phyloP scores from a whole-genome alignment of 306 rosid species.

The Dryas octopetala region DNA sequence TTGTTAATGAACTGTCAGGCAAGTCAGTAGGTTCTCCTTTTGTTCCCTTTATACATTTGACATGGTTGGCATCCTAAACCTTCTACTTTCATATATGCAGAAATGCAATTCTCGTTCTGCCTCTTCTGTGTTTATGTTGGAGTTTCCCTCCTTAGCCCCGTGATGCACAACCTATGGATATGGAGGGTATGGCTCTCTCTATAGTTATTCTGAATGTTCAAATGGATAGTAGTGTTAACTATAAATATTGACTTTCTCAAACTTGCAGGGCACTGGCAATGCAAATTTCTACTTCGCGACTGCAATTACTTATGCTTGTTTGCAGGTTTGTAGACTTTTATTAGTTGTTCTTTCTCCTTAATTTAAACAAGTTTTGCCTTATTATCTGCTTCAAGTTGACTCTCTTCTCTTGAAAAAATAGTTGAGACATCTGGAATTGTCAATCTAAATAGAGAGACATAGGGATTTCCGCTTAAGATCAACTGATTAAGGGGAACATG shows the following conservation, averaged over 20 bases:
- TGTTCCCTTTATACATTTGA: background rate
- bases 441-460: background rate
- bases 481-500: too few relatives aligned
- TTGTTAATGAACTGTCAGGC: slow-evolving; percentile 80
- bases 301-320: slow-evolving; percentile 84
- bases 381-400: background rate
- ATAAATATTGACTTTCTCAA: slow-evolving; percentile 17
- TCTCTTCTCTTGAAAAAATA: too few relatives aligned
- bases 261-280: slow-evolving; percentile 91
- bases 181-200: slow-evolving; percentile 76
- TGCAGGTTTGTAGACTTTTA: slow-evolving; percentile 58
- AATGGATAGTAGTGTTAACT: background rate
- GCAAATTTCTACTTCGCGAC: slow-evolving; percentile 94
- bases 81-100: slow-evolving; percentile 52
- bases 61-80: slow-evolving; percentile 20
- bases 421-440: background rate
- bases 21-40: slow-evolving; percentile 19
- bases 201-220: slow-evolving; percentile 19
- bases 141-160: slow-evolving; percentile 91
- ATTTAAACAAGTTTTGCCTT: background rate
- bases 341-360: background rate
- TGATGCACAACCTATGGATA: slow-evolving; percentile 99
- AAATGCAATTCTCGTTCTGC: slow-evolving; percentile 87
- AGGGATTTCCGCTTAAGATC: too few relatives aligned
- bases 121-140: slow-evolving; percentile 82